These are phyloP conservation scores for Quaeritorhiza haematococci DNA, from an alignment of 371 early-diverging fungal genomes.

Conservation along the genomic window DNA sequence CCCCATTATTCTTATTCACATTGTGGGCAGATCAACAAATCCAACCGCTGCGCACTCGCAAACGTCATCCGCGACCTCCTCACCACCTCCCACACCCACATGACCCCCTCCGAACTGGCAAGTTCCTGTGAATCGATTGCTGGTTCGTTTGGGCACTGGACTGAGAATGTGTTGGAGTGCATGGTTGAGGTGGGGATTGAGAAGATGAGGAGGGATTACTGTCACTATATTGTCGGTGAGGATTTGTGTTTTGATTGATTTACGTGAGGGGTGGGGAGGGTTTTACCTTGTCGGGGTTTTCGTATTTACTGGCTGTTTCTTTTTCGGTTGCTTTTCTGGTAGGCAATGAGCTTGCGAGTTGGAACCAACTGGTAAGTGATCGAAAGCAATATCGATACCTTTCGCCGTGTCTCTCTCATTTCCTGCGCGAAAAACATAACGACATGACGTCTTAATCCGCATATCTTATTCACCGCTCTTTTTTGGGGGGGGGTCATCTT, in stretches of 20 bases:
- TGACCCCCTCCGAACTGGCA: slow-evolving; percentile 17
- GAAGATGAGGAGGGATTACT: slow-evolving; percentile 34
- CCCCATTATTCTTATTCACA: too few species aligned
- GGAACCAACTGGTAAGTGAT: slow-evolving; percentile 12
- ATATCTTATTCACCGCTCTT: too few species aligned
- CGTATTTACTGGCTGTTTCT: too few species aligned
- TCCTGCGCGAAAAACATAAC: too few species aligned
- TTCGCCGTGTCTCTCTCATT: too few species aligned
- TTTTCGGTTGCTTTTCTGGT: not conserved
- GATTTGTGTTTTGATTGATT: not conserved
- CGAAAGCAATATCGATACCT: too few species aligned
- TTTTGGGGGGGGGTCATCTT: too few species aligned
- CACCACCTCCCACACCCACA: too few species aligned
- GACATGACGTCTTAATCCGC: too few species aligned
- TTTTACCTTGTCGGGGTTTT: too few species aligned
- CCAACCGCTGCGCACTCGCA: slow-evolving; percentile 24
- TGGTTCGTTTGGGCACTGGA: slow-evolving; percentile 29
- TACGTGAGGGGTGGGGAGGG: too few species aligned
- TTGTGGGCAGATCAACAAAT: slow-evolving; percentile 28
- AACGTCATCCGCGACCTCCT: slow-evolving; percentile 29
- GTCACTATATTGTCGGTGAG: slow-evolving; percentile 21
- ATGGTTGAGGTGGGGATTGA: slow-evolving; percentile 31
- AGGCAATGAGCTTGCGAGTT: slow-evolving; percentile 9
- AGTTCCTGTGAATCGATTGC: slow-evolving; percentile 22
- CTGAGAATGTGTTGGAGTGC: slow-evolving; percentile 31